These are phyloP conservation scores for Cystobasidium ongulense DNA, from an alignment of 768 basidiomycete species.

Conservation along the genomic window DNA sequence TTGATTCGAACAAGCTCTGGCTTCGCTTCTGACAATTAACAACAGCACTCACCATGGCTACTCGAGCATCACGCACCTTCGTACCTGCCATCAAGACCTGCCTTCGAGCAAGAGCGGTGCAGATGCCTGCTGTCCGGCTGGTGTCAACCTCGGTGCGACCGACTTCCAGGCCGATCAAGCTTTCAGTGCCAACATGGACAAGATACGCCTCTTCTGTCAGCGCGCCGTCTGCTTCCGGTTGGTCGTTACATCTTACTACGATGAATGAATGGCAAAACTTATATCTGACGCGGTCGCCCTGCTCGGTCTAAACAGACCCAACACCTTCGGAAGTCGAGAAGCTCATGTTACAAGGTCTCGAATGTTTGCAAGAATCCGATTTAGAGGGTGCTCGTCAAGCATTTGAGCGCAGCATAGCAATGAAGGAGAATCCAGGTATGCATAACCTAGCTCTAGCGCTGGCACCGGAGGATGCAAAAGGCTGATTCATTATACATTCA, in stretches of 20 bases:
- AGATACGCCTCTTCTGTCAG: not conserved
- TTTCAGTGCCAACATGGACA: not conserved
- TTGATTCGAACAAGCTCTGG: too few species aligned
- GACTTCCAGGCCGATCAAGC: not conserved
- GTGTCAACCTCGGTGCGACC: not conserved
- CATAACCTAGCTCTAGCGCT: not conserved
- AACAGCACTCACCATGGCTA: not conserved
- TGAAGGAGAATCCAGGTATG: slow-evolving; percentile 24
- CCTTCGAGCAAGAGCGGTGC: not conserved
- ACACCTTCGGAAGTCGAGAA: not conserved
- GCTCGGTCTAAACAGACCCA: not conserved
- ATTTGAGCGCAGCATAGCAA: slow-evolving; percentile 7
- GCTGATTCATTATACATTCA: too few species aligned
- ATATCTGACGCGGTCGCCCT: too few species aligned
- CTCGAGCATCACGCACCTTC: not conserved
- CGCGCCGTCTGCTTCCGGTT: not conserved
- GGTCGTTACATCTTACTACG: not conserved
- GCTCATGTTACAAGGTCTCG: slow-evolving; percentile 3
- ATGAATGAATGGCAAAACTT: too few species aligned
- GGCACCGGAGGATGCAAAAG: too few species aligned
- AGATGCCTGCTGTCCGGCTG: not conserved
- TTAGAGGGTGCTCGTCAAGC: slow-evolving; percentile 19
- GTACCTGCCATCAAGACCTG: not conserved
- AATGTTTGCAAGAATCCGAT: slow-evolving; percentile 3
- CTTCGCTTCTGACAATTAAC: not conserved